Evolutionary conservation across 2,329 filamentous ascomycete species (phyloP).

Genomic region (Trichoderma asperellum): DNA sequence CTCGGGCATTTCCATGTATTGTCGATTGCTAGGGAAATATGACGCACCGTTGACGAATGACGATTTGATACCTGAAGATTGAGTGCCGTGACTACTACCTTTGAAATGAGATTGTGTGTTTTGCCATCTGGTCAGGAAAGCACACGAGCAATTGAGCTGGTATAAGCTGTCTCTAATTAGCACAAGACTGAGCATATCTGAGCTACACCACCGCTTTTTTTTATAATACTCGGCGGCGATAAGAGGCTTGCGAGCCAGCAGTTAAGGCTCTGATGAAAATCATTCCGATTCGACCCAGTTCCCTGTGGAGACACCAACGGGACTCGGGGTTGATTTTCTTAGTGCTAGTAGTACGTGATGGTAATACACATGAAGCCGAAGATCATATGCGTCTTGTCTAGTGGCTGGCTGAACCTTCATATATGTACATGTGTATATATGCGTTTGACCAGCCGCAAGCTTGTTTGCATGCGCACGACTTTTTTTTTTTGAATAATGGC

Average conservation of each 20-base stretch:
- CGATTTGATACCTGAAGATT: slow-evolving; percentile 1
- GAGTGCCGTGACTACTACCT: not conserved
- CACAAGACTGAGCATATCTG: not conserved
- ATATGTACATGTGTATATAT: too few relatives aligned
- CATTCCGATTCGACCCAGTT: not conserved
- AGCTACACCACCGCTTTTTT: not conserved
- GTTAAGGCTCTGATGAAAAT: too few relatives aligned
- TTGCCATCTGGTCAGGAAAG: not conserved
- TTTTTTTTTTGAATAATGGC: too few relatives aligned
- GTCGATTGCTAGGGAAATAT: slow-evolving; percentile 28
- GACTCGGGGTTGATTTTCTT: too few relatives aligned
- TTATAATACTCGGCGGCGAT: not conserved
- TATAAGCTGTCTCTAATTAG: not conserved
- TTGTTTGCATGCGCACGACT: too few relatives aligned
- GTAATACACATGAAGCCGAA: too few relatives aligned
- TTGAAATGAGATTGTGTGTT: not conserved
- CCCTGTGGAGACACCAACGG: too few relatives aligned
- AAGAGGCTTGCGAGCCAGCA: too few relatives aligned
- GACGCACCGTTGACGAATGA: slow-evolving; percentile 28
- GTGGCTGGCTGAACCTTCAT: too few relatives aligned
- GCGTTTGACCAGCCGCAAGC: too few relatives aligned
- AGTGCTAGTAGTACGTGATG: too few relatives aligned
- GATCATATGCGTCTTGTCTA: too few relatives aligned
- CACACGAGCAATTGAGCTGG: not conserved
- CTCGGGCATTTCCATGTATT: slow-evolving; percentile 19